A percentile compares a stretch with the other conserved stretches of the same genome.
Evolutionary conservation across 805 yeast genomes (phyloP).

Genomic region (Jamesozyma lodderae): DNA sequence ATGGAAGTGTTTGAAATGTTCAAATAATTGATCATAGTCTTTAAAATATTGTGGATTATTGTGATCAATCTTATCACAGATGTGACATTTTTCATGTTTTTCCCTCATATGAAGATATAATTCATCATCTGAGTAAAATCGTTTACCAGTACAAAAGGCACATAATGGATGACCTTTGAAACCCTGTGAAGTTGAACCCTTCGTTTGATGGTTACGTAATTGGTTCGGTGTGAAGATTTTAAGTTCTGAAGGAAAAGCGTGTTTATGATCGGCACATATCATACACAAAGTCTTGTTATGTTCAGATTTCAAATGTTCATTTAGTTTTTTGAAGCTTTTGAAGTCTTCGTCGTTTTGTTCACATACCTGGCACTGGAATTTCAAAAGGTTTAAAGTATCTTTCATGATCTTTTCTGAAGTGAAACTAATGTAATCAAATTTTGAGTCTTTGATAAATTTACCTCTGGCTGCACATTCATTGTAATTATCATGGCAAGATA

Average conservation of each 20-base stretch:
- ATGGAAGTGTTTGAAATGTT: slow-evolving; percentile 69
- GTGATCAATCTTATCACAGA: slow-evolving; percentile 67
- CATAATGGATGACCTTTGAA: slow-evolving; percentile 88
- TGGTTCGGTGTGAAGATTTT: slow-evolving; percentile 50
- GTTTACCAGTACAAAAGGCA: slow-evolving; percentile 59
- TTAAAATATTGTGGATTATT: slow-evolving; percentile 64
- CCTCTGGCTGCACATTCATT: slow-evolving; percentile 23
- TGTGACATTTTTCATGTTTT: slow-evolving; percentile 78
- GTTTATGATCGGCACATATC: slow-evolving; percentile 69
- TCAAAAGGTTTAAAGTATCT: slow-evolving; percentile 43
- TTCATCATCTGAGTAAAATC: slow-evolving; percentile 87
- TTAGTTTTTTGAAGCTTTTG: slow-evolving; percentile 45
- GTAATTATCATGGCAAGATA: background rate
- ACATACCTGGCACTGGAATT: slow-evolving; percentile 49
- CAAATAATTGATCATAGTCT: slow-evolving; percentile 63
- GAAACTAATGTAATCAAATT: slow-evolving; percentile 37
- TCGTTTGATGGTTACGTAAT: slow-evolving; percentile 57
- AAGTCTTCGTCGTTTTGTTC: slow-evolving; percentile 26
- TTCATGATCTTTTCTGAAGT: slow-evolving; percentile 42
- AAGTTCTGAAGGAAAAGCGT: slow-evolving; percentile 67
- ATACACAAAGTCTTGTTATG: slow-evolving; percentile 65
- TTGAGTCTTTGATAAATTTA: background rate
- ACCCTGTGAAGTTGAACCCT: slow-evolving; percentile 47
- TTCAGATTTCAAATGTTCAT: slow-evolving; percentile 52
- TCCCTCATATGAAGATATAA: slow-evolving; percentile 72